Evolutionary conservation across 1,284 basidiomycete species (phyloP), one percentile per base, ranked within the genome.

Genomic region (Sporisorium graminicola): DNA sequence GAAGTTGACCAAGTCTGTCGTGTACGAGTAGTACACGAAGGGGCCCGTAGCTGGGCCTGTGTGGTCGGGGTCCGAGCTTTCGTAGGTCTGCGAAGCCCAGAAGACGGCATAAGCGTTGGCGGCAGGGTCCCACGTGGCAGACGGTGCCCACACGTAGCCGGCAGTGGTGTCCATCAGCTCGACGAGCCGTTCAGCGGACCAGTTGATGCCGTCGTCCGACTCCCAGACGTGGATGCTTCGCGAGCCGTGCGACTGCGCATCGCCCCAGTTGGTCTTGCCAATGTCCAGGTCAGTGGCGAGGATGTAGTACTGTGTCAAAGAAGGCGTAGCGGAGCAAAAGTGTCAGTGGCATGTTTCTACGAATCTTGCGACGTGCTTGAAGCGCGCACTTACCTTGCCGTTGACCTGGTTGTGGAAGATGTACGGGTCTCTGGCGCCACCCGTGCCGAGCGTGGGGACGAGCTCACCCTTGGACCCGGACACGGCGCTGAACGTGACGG

Each of bases 81-180:
- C 58, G 50, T 67, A 67, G 20, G 65, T 67, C 50, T 67, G 65
- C 33, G 65, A 67, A 3, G 65, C 2, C 65, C 65, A 67, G 26
- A 67, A 67, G 2, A 67, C 54, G 49, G 65, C 65, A 24, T 67
- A 67, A 4, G 65, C 65, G 26, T 61, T 61, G 33, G 58, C 65
- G 10, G 47, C 55, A 16, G 53, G 9, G 27, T 67, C 65, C 65
- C 65, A 67, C 3, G 65, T 67, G 2, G 65, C 65, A 16, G 65
- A 67, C 8, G 65, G 65, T 3, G 65, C 65, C 65, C 65, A 67
- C 1, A 67, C 65, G 12, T 67, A 67, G 35, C 65, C 65, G 18
- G 65, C 65, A 26, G 64, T 56, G 2, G n/a, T 3, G n/a, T 56
- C 43, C 64, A 66, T 66, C 52, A 66, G 20, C 53, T 66, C 12